Conservation (phyloP, 345 rosid species). For the Clausena lansium region DNA sequence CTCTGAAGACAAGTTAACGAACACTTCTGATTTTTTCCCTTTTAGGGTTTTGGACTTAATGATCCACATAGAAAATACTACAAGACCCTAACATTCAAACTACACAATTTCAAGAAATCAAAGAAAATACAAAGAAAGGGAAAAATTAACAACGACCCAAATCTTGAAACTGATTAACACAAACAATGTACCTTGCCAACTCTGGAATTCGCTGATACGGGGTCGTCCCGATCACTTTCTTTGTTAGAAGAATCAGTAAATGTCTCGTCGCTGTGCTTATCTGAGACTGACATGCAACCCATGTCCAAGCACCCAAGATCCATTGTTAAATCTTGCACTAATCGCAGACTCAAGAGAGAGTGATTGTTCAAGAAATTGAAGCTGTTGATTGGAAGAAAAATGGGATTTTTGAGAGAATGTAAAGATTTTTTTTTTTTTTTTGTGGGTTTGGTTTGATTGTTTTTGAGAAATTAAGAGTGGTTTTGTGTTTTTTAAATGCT, state of each 20-base stretch:
- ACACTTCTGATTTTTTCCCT: background rate
- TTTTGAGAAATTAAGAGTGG: background rate
- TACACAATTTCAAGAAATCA: background rate
- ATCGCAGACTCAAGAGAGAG: constrained; percentile 1
- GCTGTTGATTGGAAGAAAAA: background rate
- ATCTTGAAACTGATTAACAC: constrained; percentile 6
- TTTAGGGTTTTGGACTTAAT: background rate
- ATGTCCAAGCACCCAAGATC: constrained; percentile 74
- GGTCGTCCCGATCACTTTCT: constrained; percentile 27
- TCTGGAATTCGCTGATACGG: constrained; percentile 42
- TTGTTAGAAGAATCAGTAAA: constrained; percentile 20
- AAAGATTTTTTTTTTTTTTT: background rate
- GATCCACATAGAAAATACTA: background rate
- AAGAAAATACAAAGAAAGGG: background rate
- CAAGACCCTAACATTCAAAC: background rate
- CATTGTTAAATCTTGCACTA: constrained; percentile 28
- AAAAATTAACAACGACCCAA: background rate
- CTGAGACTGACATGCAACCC: constrained; percentile 46
- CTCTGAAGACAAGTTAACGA: background rate
- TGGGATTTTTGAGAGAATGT: background rate
- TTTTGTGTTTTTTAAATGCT: constrained; percentile 6
- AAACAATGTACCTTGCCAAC: constrained; percentile 40
- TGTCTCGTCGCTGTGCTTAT: constrained; percentile 30
- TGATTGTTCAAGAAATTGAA: background rate
- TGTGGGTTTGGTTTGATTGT: too few relatives aligned